Base-by-base conservation (phyloP, 129 eudicot genomes). In the Lactuca sativa region DNA sequence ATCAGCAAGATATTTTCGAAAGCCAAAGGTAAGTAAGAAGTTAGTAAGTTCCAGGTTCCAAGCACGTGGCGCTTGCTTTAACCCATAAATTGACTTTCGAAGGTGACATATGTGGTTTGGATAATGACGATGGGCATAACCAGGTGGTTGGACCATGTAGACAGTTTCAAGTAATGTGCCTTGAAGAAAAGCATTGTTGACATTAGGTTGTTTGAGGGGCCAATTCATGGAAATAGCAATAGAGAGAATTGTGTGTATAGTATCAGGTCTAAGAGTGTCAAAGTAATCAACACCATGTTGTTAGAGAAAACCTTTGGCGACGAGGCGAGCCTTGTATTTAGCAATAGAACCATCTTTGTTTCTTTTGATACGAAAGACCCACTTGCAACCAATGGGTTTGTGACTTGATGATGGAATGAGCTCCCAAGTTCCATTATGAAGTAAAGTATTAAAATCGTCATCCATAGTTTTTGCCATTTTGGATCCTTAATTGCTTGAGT, bases 141-240 rank as follows among this genome's bases (percentile, higher is more conserved):
- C 69, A 1, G 34, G 69, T 18, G 69, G 69, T 62, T 36, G 48
- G 5, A 15, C n/a, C 67, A 62, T 62, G 52, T 62, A 62, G 6
- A 62, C 21, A 18, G 21, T 18, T 18, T 18, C 21, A 18, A 0
- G 21, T 18, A 18, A 18, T 18, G 21, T 18, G 21, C 21, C 21
- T 18, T 18, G 21, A 18, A 18, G 21, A 18, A 18, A 18, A 18
- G 9, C 55, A 9, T 17, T 40, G 13, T 44, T 38, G 7, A 40
- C 9, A 4, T 59, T 43, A 4, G 5, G 55, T n/a, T 38, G 52
- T 3, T 34, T n/a, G 7, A 38, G 2, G 0, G 33, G 6, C 52
- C 33, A 38, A 5, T 17, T 57, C 4, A 53, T 12, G 3, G 54
- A 17, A 12, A 69, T 12, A 16, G 63, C 34, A 11, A 69, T 16